Evolutionary conservation across 371 early-diverging fungal genomes (phyloP).

Genomic region (Mortierella sp.): DNA sequence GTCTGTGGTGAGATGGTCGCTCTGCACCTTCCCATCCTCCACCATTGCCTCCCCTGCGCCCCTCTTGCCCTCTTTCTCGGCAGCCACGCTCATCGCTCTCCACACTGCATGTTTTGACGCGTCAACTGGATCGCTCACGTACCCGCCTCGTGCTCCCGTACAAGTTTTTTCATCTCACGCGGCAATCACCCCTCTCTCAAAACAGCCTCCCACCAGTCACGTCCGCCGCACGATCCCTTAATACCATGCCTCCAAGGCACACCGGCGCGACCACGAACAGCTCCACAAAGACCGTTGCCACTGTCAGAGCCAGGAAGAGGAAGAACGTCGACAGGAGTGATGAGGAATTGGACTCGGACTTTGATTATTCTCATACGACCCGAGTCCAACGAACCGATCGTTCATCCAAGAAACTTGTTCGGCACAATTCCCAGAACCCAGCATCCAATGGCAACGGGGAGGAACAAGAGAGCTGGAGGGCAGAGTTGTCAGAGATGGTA

Average conservation of each 20-base stretch:
- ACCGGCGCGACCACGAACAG: conserved; percentile 2
- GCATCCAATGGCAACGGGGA: conserved; percentile 24
- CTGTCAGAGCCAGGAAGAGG: conserved; percentile 29
- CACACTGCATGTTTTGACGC: too few relatives aligned
- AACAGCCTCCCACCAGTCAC: conserved; percentile 27
- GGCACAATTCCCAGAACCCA: conserved; percentile 5
- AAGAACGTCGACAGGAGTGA: conserved; percentile 39
- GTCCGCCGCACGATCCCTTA: conserved; percentile 3
- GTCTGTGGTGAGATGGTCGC: too few relatives aligned
- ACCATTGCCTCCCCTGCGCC: too few relatives aligned
- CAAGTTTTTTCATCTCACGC: conserved; percentile 2
- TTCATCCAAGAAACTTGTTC: conserved; percentile 9
- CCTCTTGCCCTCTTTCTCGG: too few relatives aligned
- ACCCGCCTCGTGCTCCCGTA: neutral
- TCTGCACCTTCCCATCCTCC: too few relatives aligned
- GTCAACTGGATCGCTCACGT: too few relatives aligned
- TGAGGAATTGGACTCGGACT: conserved; percentile 35
- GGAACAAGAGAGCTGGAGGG: conserved; percentile 26
- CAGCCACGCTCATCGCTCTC: too few relatives aligned
- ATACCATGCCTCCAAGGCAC: conserved; percentile 35
- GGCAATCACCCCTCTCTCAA: neutral
- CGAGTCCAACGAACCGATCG: conserved; percentile 6
- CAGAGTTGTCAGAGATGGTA: conserved; percentile 37
- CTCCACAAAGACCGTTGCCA: conserved; percentile 4
- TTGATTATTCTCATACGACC: conserved; percentile 23